Evolutionary conservation across 495 filamentous ascomycete species (phyloP).

Genomic region (Terfezia claveryi): DNA sequence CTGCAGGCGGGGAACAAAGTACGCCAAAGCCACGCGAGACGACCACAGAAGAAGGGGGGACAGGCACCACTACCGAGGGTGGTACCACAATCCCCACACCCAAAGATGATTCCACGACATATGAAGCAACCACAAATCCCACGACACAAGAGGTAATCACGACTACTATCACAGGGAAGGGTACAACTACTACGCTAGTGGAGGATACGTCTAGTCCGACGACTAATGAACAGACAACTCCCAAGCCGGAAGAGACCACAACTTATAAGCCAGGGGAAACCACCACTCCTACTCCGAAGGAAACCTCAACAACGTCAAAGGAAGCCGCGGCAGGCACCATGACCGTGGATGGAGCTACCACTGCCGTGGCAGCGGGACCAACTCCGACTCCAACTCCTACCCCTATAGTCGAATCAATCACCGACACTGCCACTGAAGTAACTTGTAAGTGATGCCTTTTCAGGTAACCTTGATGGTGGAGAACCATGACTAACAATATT

Average conservation of each 20-base stretch:
- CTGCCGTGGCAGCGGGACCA: constrained; percentile 5
- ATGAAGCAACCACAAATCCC: not conserved
- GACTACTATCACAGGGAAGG: constrained; percentile 5
- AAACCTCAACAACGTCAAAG: not conserved
- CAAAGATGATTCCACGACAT: too few species aligned
- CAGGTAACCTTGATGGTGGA: not conserved
- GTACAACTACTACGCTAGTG: constrained; percentile 5
- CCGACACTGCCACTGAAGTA: not conserved
- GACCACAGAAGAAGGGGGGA: too few species aligned
- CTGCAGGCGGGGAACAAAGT: not conserved
- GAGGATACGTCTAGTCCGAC: not conserved
- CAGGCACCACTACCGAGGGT: too few species aligned
- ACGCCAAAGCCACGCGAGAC: too few species aligned
- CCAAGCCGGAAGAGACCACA: not conserved
- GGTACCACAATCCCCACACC: too few species aligned
- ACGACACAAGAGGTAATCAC: not conserved
- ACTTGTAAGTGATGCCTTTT: not conserved
- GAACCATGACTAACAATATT: not conserved
- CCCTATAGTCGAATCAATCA: constrained; percentile 2
- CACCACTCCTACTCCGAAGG: not conserved
- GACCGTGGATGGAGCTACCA: constrained; percentile 5
- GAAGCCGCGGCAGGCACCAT: constrained; percentile 7
- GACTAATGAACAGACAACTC: not conserved
- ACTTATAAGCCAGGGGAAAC: constrained; percentile 4
- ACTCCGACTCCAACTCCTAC: not conserved